phyloP scores from a whole-genome alignment of 805 yeast genomes.

The Ogataea philodendri region DNA sequence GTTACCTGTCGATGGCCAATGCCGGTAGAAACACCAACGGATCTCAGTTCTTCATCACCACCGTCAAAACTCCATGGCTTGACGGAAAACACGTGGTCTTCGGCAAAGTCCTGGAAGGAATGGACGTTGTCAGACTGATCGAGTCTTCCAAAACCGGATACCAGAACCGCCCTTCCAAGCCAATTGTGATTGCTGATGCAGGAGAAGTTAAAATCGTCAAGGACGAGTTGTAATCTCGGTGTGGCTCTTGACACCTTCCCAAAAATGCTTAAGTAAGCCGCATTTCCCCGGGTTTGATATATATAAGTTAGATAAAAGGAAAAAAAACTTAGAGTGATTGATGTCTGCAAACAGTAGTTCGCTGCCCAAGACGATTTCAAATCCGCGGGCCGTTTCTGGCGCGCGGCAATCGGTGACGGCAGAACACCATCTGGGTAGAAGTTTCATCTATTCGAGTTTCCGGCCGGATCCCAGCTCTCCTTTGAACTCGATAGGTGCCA shows the following conservation, averaged over 20 bases:
- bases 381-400: conserved; percentile 13
- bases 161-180: conserved; percentile 70
- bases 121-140: conserved; percentile 74
- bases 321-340: no score
- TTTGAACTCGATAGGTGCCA: conserved; percentile 35
- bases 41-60: conserved; percentile 93
- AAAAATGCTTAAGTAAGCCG: conserved; percentile 7
- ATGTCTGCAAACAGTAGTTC: conserved; percentile 21
- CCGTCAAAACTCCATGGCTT: conserved; percentile 88
- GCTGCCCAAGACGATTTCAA: conserved; percentile 21
- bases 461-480: conserved; percentile 25
- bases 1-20: conserved; percentile 75
- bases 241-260: not conserved
- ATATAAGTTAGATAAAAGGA: not conserved
- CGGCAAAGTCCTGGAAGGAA: conserved; percentile 88
- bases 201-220: conserved; percentile 57
- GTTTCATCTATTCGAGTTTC: conserved; percentile 38
- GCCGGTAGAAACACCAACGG: conserved; percentile 83
- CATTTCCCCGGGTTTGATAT: no score
- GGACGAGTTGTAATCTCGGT: conserved; percentile 15
- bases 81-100: conserved; percentile 95
- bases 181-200: conserved; percentile 60
- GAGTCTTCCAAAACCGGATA: conserved; percentile 68
- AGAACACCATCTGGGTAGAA: conserved; percentile 38
- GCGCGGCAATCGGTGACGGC: conserved; percentile 24